Evolutionary conservation across 2,329 filamentous ascomycete genomes (phyloP), one percentile per base, ranked within the genome.

Genomic region (Aspergillus sergii): DNA sequence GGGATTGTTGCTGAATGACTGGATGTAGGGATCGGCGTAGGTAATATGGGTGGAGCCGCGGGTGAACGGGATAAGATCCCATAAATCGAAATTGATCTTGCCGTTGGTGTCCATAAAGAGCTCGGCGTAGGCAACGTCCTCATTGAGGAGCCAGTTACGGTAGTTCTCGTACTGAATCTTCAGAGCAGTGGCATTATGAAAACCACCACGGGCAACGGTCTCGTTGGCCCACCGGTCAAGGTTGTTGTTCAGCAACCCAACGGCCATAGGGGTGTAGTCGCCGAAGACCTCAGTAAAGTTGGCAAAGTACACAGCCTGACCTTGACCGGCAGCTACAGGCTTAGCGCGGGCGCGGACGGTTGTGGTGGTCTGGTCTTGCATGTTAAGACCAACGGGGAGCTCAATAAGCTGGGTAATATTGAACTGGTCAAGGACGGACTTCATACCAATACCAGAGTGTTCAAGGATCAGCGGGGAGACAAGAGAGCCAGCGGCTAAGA

Each of bases 361-460:
- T 5, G 70, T 71, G 12, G 69, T 71, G 23, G 72, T 75, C 46
- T 75, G 72, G 48, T 74, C 73, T 60, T 75, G 72, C 50, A 74
- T 59, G 32, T 75, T 75, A n/a, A 71, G 56, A 43, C 73, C 72
- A n/a, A 75, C 72, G 1, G 73, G 72, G 3, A 75, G 68, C 6
- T 74, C 69, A 26, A 73, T 34, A 11, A 64, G 34, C 36, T 71
- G 70, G 2, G 62, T 30, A 46, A 73, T 62, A 1, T 66, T 64
- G 9, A 62, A 65, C 0, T 36, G 14, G 14, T 70, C 65, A 4
- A 71, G 64, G 0, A 71, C 57, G 3, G 61, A 54, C 50, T 67
- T 67, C 0, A 66, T 50, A 26, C 72, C 73, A 61, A 75, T 72
- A 21, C 72, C 72, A 8, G 73, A 75, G 28, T 71, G 64, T 51